Percentiles rank a stretch among this genome's conserved stretches.
Evolutionary conservation across 345 rosid species (phyloP).

Genomic region (Excoecaria cochinchinensis): DNA sequence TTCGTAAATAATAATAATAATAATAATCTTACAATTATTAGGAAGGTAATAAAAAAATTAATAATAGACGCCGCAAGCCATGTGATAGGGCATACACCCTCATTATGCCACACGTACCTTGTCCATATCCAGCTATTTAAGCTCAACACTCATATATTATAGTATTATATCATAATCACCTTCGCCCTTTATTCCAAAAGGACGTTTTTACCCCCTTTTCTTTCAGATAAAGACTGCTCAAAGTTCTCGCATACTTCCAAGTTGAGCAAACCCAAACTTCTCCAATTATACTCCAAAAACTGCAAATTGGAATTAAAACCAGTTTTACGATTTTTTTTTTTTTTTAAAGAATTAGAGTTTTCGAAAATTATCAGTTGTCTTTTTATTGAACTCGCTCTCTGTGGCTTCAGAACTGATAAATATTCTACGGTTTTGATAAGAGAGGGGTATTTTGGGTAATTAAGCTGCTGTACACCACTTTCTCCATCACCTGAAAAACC

Average conservation of each 20-base stretch:
- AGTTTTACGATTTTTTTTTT: no score
- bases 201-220: not conserved
- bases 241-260: not conserved
- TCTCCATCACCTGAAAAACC: slow-evolving; percentile 1
- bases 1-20: no score
- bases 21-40: no score
- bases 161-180: not conserved
- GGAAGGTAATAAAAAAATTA: no score
- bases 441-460: not conserved
- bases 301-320: no score
- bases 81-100: no score
- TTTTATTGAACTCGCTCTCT: not conserved
- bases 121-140: no score
- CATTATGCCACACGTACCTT: no score
- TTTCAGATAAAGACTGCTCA: not conserved
- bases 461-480: not conserved
- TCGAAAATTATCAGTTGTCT: not conserved
- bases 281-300: not conserved
- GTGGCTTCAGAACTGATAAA: not conserved
- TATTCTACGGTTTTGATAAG: not conserved
- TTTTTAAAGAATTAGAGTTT: no score
- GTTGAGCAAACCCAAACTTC: not conserved
- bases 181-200: not conserved
- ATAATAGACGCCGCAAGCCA: no score
- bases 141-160: no score